Evolutionary conservation across 257 asterid species (phyloP).

Genomic region (Primulina eburnea): DNA sequence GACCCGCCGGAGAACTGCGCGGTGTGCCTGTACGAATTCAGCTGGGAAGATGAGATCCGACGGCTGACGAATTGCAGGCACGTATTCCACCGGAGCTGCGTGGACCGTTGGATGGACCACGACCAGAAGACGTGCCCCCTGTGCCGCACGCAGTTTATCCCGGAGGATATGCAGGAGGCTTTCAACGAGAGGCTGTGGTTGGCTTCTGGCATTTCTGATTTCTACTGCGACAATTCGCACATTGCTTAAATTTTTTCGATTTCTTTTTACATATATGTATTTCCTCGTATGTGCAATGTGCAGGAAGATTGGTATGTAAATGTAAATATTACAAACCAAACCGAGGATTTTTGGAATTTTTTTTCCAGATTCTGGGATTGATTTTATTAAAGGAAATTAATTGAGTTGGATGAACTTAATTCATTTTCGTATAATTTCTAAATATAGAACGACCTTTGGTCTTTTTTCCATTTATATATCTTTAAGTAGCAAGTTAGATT

Average conservation of each 20-base stretch:
- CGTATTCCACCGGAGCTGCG: slow-evolving; percentile 71
- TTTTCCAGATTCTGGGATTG: no score
- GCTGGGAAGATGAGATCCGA: slow-evolving; percentile 85
- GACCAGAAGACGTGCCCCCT: slow-evolving; percentile 98
- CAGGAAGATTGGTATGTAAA: no score
- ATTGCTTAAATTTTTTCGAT: slow-evolving; percentile 3
- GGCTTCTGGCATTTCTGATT: slow-evolving; percentile 81
- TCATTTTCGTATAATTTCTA: no score
- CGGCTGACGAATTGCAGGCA: slow-evolving; percentile 78
- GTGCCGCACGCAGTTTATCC: slow-evolving; percentile 73
- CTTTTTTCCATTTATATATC: no score
- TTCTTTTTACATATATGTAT: no score
- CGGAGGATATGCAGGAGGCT: slow-evolving; percentile 84
- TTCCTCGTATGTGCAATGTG: no score
- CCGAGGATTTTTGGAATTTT: no score
- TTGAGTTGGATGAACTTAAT: no score
- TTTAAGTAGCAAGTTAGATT: no score
- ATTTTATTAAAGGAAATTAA: no score
- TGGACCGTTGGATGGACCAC: slow-evolving; percentile 99
- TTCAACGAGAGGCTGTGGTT: slow-evolving; percentile 83
- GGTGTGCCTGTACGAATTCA: slow-evolving; percentile 79
- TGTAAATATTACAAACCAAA: no score
- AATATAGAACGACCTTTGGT: no score
- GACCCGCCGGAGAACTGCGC: slow-evolving; percentile 85
- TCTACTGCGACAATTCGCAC: slow-evolving; percentile 71